Base-by-base conservation (phyloP, 2,329 filamentous ascomycete genomes). In the Graphilbum fragrans region DNA sequence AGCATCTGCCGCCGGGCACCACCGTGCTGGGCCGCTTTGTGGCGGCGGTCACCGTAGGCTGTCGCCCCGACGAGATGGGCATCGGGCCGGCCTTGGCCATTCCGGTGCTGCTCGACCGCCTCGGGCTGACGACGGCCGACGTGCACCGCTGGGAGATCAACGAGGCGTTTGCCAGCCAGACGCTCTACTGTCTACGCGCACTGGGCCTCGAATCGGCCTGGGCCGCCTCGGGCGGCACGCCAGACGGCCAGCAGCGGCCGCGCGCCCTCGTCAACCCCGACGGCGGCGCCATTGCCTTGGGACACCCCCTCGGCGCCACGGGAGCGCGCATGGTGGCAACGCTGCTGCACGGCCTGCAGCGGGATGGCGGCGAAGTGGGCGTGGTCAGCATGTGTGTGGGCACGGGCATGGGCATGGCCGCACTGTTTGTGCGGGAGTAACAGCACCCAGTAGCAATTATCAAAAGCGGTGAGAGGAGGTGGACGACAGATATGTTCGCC, bases 101-200 rank as follows among this genome's bases (percentile, higher is more conserved):
- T 40, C 88, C 88, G 7, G 83, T 81, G 57, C 68, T 94, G 18
- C 68, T 95, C n/a, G 59, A 66, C 17, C 74, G 76, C 46, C 73
- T 81, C 2, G 85, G 80, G 1, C 58, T 95, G 14, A 56, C 63
- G 35, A 79, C 66, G 12, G 66, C 69, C 2, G 86, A 95, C 44
- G 75, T 96, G 0, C 73, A 80, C 29, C 67, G 92, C 10, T 95
- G 87, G 87, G 88, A 95, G 67, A 82, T 95, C 60, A 95, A 95
- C 60, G 88, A 95, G 72, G 77, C 77, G 7, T 81, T 81, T 59
- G 77, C 77, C 3, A 77, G 72, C 52, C 77, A 81, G 60, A 67
- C 74, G 1, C 60, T 82, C 5, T 71, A 94, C 62, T 88, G 82
- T 52, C 63, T 90, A 36, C 66, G 86, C 45, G 72, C 77, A 53